phyloP scores from a whole-genome alignment of 2,329 filamentous ascomycete species.

The Paracorniculantispora psalliotae region DNA sequence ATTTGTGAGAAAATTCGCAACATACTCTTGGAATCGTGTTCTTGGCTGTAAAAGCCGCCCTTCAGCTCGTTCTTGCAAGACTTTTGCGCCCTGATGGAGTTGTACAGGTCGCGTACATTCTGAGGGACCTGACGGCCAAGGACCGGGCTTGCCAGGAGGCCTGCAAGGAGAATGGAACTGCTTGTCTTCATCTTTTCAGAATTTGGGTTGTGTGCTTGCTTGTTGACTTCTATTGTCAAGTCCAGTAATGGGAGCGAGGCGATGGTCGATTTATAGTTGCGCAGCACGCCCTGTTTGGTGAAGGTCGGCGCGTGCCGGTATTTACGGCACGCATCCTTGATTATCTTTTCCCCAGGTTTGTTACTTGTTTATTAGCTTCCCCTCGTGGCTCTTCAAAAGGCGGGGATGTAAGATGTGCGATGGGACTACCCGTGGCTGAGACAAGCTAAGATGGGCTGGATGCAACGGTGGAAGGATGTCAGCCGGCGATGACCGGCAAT shows the following conservation, averaged over 20 bases:
- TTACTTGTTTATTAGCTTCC: not conserved
- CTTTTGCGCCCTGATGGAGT: constrained; percentile 25
- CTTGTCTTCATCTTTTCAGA: not conserved
- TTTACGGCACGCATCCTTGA: not conserved
- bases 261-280: not conserved
- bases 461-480: not conserved
- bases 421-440: not conserved
- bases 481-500: not conserved
- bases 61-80: constrained; percentile 27
- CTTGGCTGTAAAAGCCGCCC: constrained; percentile 28
- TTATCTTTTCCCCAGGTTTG: not conserved
- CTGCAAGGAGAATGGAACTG: not conserved
- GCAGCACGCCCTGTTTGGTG: not conserved
- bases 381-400: not conserved
- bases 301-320: not conserved
- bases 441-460: not conserved
- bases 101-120: constrained; percentile 27
- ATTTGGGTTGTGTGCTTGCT: not conserved
- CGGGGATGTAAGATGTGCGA: not conserved
- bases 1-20: not conserved
- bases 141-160: not conserved
- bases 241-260: not conserved
- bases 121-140: constrained; percentile 20
- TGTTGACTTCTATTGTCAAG: not conserved
- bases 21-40: constrained; percentile 23